Base-by-base conservation (phyloP, 768 basidiomycete species). In the Amylocystis lapponica region DNA sequence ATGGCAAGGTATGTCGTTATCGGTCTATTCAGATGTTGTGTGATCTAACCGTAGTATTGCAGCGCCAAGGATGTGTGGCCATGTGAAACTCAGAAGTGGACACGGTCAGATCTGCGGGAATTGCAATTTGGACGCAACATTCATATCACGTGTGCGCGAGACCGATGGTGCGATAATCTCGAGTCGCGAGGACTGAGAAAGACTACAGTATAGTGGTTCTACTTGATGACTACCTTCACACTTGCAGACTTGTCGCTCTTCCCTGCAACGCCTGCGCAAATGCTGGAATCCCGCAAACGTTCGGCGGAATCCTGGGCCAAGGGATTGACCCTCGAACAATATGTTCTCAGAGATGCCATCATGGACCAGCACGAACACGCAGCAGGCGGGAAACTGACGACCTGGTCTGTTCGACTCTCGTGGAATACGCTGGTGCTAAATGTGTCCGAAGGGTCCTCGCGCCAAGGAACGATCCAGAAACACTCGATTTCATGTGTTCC, bases 401-500 rank as follows among this genome's bases (percentile, higher is more conserved):
- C 71, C 31, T 83, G 79, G 79, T 79, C 53, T 26, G 54, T 27
- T 29, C 9, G 5, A 22, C 8, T 20, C 13, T 11, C 27, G 20
- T 20, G 7, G 36, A 23, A 6, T 26, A 11, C 22, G 46, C 22
- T 23, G 45, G 29, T 38, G 33, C 23, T 21, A 27, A 31, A 5
- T 26, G 29, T 32, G 16, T 9, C 23, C 3, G 16, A 52, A 82
- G 81, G 81, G 74, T 83, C 7, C 62, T 84, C 12, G 77, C 73
- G 25, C 74, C 73, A 2, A 65, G 78, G 36, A 63, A 66, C 36
- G 58, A 76, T 42, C 73, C 78, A 0, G 58, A 61, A 4, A 71
- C 76, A 2, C 48, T 80, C 4, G 68, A 78, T 39, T 82, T 81
- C 53, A 56, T 75, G 53, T 80, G 72, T 52, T 70, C 79, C 16